These are phyloP conservation scores for Boletus vinaceobasis DNA, from an alignment of 768 basidiomycete species.

Conservation along the genomic window DNA sequence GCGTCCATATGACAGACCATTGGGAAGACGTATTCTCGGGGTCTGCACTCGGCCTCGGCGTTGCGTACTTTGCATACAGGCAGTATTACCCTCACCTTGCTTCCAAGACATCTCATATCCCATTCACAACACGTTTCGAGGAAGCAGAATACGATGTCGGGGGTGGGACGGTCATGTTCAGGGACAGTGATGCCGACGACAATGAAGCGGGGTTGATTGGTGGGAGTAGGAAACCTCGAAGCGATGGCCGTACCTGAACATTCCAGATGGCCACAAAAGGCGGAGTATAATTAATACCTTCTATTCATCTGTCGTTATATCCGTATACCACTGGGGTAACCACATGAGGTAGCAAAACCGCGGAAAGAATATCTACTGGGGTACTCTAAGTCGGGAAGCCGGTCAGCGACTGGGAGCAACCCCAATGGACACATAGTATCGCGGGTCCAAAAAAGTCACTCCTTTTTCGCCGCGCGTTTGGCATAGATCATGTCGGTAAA, in stretches of 20 bases:
- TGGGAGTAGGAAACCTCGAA: slow-evolving; percentile 10
- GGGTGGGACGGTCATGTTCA: neutral
- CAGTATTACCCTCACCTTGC: slow-evolving; percentile 74
- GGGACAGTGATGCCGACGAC: slow-evolving; percentile 9
- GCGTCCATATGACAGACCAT: slow-evolving; percentile 55
- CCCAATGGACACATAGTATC: neutral
- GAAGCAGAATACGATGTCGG: neutral
- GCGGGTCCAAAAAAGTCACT: slow-evolving; percentile 2
- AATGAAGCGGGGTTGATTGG: slow-evolving; percentile 20
- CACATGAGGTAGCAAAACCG: neutral
- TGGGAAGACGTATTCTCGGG: slow-evolving; percentile 90
- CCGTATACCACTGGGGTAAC: neutral
- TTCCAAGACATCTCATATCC: slow-evolving; percentile 56
- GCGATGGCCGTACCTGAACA: neutral
- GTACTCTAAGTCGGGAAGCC: neutral
- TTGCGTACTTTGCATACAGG: slow-evolving; percentile 75
- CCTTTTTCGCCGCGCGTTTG: slow-evolving; percentile 37
- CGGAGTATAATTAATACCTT: neutral
- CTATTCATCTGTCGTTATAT: neutral
- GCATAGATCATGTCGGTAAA: slow-evolving; percentile 84
- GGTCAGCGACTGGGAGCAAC: neutral
- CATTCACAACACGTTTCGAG: slow-evolving; percentile 66
- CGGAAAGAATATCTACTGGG: neutral
- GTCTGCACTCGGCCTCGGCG: slow-evolving; percentile 63
- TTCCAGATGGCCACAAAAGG: neutral